Evolutionary conservation across 148 eudicot species (phyloP).

Genomic region (Rhododendron griersonianum): DNA sequence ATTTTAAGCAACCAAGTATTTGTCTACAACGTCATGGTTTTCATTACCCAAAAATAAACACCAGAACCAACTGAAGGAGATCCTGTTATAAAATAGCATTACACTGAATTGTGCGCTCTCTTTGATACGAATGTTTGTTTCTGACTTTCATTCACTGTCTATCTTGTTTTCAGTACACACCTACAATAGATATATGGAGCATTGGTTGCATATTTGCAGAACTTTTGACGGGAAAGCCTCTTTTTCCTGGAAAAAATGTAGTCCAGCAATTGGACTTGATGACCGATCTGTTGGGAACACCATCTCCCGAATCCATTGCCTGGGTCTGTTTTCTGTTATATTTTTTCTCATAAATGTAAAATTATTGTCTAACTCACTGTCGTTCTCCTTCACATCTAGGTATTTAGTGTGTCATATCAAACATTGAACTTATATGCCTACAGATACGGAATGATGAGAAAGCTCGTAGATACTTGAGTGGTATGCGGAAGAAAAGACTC

Average conservation of each 20-base stretch:
- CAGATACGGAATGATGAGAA: constrained; percentile 79
- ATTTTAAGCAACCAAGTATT: too few species aligned
- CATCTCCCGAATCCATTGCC: constrained; percentile 63
- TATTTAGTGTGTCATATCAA: not conserved
- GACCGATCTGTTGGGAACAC: constrained; percentile 75
- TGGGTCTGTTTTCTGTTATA: constrained; percentile 34
- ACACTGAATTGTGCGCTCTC: too few species aligned
- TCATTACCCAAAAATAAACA: too few species aligned
- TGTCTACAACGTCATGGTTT: constrained; percentile 59
- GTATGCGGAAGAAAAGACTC: constrained; percentile 81
- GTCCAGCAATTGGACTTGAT: constrained; percentile 81
- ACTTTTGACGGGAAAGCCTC: constrained; percentile 71
- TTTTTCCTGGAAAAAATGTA: constrained; percentile 78
- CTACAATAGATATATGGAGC: constrained; percentile 84
- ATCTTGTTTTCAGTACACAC: constrained; percentile 57
- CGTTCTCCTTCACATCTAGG: not conserved
- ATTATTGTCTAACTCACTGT: not conserved
- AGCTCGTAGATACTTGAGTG: constrained; percentile 77
- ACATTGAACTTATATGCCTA: constrained; percentile 8
- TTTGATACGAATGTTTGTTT: not conserved
- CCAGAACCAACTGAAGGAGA: too few species aligned
- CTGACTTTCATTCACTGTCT: not conserved
- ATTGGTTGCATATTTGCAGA: constrained; percentile 85
- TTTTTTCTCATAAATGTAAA: not conserved
- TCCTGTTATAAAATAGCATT: too few species aligned